These are phyloP conservation scores for Lipomyces anomalus DNA, from an alignment of 805 yeast species.

Conservation along the genomic window DNA sequence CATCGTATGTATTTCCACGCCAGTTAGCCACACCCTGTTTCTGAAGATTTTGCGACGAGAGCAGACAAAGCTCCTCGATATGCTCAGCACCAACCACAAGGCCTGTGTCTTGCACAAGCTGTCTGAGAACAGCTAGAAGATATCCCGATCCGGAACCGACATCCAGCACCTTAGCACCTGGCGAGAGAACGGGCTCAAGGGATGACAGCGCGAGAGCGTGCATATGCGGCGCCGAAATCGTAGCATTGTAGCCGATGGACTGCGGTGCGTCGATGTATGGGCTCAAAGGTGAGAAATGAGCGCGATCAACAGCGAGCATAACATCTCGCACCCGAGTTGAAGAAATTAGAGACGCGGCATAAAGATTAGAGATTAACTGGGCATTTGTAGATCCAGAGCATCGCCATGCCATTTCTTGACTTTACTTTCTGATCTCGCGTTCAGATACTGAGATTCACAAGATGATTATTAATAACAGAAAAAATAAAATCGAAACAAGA, in stretches of 20 bases:
- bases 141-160: slow-evolving; percentile 25
- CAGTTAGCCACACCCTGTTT: slow-evolving; percentile 4
- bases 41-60: not conserved
- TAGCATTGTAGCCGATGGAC: slow-evolving; percentile 20
- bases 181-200: slow-evolving; percentile 11
- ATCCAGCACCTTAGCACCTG: slow-evolving; percentile 21
- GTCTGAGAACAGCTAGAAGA: slow-evolving; percentile 17
- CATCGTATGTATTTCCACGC: slow-evolving; percentile 4
- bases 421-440: too few species aligned
- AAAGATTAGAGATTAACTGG: slow-evolving; percentile 16
- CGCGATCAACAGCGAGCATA: slow-evolving; percentile 17
- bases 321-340: not conserved
- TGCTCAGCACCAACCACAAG: slow-evolving; percentile 22
- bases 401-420: slow-evolving; percentile 24
- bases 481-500: too few species aligned
- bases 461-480: too few species aligned
- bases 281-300: slow-evolving; percentile 10
- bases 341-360: not conserved
- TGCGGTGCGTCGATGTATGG: slow-evolving; percentile 24
- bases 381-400: slow-evolving; percentile 11
- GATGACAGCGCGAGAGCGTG: slow-evolving; percentile 20
- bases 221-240: slow-evolving; percentile 27
- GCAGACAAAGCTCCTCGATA: slow-evolving; percentile 8
- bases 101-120: slow-evolving; percentile 15
- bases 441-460: too few species aligned